Percentiles rank a stretch among this genome's conserved stretches.
Evolutionary conservation across 306 rosid genomes (phyloP).

Genomic region (Echinosophora koreensis): DNA sequence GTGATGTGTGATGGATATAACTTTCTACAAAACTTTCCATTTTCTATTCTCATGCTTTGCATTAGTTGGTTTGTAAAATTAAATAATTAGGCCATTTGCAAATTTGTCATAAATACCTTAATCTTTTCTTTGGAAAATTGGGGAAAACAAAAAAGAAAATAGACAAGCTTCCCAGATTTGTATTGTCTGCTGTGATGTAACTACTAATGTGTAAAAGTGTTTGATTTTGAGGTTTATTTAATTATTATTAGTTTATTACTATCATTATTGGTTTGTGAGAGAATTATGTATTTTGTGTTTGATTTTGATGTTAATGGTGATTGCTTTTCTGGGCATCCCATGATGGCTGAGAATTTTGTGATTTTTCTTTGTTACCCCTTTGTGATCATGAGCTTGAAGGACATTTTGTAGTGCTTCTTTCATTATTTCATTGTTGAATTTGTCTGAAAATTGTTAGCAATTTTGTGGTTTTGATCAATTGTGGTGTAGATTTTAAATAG

Average conservation of each 20-base stretch:
- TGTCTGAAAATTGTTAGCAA: not conserved
- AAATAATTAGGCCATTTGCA: no score
- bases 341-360: conserved; percentile 34
- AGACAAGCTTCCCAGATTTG: no score
- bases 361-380: not conserved
- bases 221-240: not conserved
- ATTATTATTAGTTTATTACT: not conserved
- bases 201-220: no score
- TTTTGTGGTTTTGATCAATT: not conserved
- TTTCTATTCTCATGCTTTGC: no score
- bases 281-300: conserved; percentile 23
- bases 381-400: conserved; percentile 25
- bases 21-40: no score
- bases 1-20: no score
- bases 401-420: not conserved
- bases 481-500: conserved; percentile 29
- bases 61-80: no score
- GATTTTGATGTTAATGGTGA: conserved; percentile 1
- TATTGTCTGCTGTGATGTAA: no score
- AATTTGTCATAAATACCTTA: no score
- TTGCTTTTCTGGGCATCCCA: conserved; percentile 4
- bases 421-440: not conserved
- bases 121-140: no score
- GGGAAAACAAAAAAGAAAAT: no score
- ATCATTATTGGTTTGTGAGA: conserved; percentile 12